phyloP scores from a whole-genome alignment of 345 rosid species.

The Barbarea vulgaris region DNA sequence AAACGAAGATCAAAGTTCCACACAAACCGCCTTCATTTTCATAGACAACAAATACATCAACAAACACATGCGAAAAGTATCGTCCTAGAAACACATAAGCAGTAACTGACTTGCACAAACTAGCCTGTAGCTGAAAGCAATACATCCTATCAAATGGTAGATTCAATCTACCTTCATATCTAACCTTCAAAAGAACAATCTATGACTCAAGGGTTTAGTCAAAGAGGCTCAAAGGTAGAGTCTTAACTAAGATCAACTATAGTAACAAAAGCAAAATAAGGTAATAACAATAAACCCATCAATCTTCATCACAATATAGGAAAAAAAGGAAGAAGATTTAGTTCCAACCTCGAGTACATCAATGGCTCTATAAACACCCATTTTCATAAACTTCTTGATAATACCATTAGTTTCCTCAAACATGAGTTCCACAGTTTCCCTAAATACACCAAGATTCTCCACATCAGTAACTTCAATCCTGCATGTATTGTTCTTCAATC shows the following conservation, averaged over 20 bases:
- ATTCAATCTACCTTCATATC: conserved; percentile 7
- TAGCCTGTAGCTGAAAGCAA: background rate
- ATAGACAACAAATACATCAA: background rate
- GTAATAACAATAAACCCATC: conserved; percentile 10
- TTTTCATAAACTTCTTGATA: conserved; percentile 54
- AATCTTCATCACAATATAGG: background rate
- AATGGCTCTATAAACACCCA: conserved; percentile 73
- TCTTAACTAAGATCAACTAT: conserved; percentile 1
- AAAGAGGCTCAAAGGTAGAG: background rate
- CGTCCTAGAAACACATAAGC: background rate
- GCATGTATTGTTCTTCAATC: conserved; percentile 46
- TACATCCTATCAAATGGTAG: background rate
- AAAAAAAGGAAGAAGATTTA: background rate
- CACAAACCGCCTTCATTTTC: background rate
- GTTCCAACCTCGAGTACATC: conserved; percentile 79
- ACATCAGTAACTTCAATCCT: conserved; percentile 81
- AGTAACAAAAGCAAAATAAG: background rate
- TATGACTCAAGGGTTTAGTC: background rate
- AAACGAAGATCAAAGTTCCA: background rate
- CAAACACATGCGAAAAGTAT: background rate
- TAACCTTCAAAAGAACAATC: background rate
- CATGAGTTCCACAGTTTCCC: conserved; percentile 83
- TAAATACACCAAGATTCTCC: conserved; percentile 77
- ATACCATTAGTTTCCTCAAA: conserved; percentile 64
- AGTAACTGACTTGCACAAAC: background rate